phyloP scores from a whole-genome alignment of 352 stramenopile genomes.

The Phytophthora sojae region DNA sequence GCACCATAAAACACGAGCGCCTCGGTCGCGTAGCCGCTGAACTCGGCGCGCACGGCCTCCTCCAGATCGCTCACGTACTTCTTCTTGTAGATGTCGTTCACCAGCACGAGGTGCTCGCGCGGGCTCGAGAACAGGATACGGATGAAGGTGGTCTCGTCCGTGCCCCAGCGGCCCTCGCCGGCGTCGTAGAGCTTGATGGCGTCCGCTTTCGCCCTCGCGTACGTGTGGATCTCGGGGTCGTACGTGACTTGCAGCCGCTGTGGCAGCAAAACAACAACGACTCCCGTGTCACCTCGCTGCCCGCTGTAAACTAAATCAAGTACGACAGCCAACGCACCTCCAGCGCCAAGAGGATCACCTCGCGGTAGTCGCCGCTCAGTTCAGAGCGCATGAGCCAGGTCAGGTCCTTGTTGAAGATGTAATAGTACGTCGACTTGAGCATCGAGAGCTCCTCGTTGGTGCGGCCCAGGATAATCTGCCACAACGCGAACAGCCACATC shows the following conservation, averaged over 20 bases:
- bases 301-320: background rate
- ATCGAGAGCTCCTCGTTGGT: slow-evolving; percentile 77
- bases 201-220: slow-evolving; percentile 57
- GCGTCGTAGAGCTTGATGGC: slow-evolving; percentile 75
- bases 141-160: slow-evolving; percentile 74
- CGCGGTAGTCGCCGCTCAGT: slow-evolving; percentile 74
- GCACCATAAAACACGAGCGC: slow-evolving; percentile 73
- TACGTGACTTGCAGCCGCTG: slow-evolving; percentile 50
- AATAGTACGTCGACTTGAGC: slow-evolving; percentile 79
- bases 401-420: slow-evolving; percentile 81
- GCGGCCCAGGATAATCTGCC: slow-evolving; percentile 72
- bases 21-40: slow-evolving; percentile 63
- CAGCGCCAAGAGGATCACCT: slow-evolving; percentile 67
- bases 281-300: background rate
- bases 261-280: background rate
- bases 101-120: slow-evolving; percentile 56
- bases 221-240: slow-evolving; percentile 66
- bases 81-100: slow-evolving; percentile 75
- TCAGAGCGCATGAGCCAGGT: slow-evolving; percentile 69
- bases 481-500: background rate
- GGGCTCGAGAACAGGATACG: slow-evolving; percentile 68
- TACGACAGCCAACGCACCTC: slow-evolving; percentile 41
- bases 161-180: slow-evolving; percentile 77
- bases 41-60: slow-evolving; percentile 68
- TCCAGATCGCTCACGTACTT: slow-evolving; percentile 75